phyloP scores from a whole-genome alignment of 2,329 filamentous ascomycete genomes.

The Pseudopyrenochaeta lycopersici region DNA sequence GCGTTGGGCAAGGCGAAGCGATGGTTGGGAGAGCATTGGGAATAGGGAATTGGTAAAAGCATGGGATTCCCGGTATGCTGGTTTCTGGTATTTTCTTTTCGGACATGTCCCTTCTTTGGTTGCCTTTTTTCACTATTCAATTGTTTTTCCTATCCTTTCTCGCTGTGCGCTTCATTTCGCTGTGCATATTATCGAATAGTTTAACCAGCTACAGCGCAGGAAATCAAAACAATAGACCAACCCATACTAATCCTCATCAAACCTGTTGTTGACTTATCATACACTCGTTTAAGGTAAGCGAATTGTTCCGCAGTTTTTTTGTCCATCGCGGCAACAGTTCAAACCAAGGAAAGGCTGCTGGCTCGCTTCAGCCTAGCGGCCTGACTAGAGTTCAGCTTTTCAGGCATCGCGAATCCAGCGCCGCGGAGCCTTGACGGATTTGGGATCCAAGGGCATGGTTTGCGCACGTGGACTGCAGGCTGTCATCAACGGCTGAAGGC shows the following conservation, averaged over 20 bases:
- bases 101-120: neutral
- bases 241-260: too few relatives aligned
- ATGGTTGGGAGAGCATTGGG: neutral
- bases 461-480: neutral
- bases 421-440: neutral
- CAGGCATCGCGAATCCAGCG: neutral
- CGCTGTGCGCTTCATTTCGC: too few relatives aligned
- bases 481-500: too few relatives aligned
- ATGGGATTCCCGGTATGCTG: slow-evolving; percentile 5
- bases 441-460: neutral
- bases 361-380: slow-evolving; percentile 8
- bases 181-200: too few relatives aligned
- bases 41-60: slow-evolving; percentile 3
- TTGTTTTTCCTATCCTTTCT: neutral
- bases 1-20: slow-evolving; percentile 6
- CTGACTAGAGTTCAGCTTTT: slow-evolving; percentile 9
- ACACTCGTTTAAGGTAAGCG: too few relatives aligned
- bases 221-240: too few relatives aligned
- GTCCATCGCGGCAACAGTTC: too few relatives aligned
- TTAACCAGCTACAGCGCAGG: too few relatives aligned
- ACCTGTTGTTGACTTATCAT: too few relatives aligned
- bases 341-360: neutral
- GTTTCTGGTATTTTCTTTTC: neutral
- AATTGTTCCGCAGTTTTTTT: too few relatives aligned
- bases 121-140: neutral